These are phyloP conservation scores for Cutaneotrichosporon dermatis DNA, from an alignment of 1,284 basidiomycete species.

Conservation along the genomic window DNA sequence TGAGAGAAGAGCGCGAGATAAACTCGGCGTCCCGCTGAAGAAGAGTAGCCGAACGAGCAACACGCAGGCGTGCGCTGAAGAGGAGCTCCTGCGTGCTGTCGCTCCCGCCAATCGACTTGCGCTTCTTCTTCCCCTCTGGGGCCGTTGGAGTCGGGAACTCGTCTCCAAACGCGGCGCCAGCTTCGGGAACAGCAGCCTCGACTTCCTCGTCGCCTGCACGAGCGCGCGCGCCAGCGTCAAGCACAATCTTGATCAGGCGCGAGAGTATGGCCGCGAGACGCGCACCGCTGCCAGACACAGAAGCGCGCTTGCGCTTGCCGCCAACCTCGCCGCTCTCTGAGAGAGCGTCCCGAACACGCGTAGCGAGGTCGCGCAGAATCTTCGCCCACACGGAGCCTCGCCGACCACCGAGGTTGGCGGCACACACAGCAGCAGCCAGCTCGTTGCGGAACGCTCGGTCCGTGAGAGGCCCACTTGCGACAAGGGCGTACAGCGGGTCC, in stretches of 20 bases:
- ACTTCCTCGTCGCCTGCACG: conserved; percentile 13
- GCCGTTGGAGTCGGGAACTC: background rate
- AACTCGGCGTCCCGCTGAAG: conserved; percentile 3
- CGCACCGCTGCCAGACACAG: background rate
- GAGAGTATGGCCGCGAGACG: conserved; percentile 12
- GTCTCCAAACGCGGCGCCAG: conserved; percentile 13
- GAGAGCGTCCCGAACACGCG: conserved; percentile 3
- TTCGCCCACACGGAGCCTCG: conserved; percentile 14
- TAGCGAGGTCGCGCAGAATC: conserved; percentile 12
- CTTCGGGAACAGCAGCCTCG: conserved; percentile 11
- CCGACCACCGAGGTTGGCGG: conserved; percentile 16
- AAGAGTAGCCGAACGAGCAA: conserved; percentile 11
- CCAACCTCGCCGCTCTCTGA: background rate
- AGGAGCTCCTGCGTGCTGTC: conserved; percentile 9
- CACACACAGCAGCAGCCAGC: conserved; percentile 10
- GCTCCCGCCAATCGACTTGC: conserved; percentile 4
- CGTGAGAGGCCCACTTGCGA: conserved; percentile 23
- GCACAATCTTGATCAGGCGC: conserved; percentile 11
- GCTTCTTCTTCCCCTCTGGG: conserved; percentile 13
- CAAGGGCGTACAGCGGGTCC: conserved; percentile 26
- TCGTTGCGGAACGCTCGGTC: conserved; percentile 12
- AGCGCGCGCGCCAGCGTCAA: conserved; percentile 16
- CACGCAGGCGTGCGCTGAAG: conserved; percentile 12
- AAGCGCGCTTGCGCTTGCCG: conserved; percentile 16
- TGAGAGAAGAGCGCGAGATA: background rate